These are phyloP conservation scores for Boletus sp. DNA, from an alignment of 768 basidiomycete species.

Conservation along the genomic window DNA sequence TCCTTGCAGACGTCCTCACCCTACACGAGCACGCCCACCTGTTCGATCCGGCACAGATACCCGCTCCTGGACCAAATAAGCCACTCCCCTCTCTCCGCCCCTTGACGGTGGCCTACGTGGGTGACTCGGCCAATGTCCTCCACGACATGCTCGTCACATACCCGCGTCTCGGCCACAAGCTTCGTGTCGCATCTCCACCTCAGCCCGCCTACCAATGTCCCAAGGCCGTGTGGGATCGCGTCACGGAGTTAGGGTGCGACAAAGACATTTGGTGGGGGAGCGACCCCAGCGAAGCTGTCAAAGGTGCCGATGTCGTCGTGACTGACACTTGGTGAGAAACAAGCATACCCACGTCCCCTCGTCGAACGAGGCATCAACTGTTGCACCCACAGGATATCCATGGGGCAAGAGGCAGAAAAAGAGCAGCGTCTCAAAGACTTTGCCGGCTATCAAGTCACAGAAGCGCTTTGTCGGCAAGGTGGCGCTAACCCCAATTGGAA, in stretches of 20 bases:
- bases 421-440: conserved; percentile 84
- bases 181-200: conserved; percentile 81
- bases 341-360: background rate
- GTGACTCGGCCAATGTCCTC: conserved; percentile 92
- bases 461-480: conserved; percentile 74
- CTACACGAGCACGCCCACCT: conserved; percentile 72
- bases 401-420: conserved; percentile 98
- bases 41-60: conserved; percentile 38
- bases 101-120: conserved; percentile 89
- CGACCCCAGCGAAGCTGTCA: conserved; percentile 84
- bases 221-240: conserved; percentile 73
- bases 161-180: conserved; percentile 84
- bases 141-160: conserved; percentile 97
- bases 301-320: conserved; percentile 89
- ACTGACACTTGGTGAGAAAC: conserved; percentile 89
- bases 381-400: conserved; percentile 74
- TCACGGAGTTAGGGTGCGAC: conserved; percentile 72
- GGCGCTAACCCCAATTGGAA: conserved; percentile 87
- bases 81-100: conserved; percentile 60
- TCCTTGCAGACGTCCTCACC: conserved; percentile 89
- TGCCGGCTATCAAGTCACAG: conserved; percentile 91
- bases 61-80: conserved; percentile 17
- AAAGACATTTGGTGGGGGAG: conserved; percentile 68
- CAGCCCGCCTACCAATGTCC: conserved; percentile 64
- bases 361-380: background rate